Base-by-base conservation (phyloP, 768 basidiomycete species). In the Phlegmacium glaucopus region DNA sequence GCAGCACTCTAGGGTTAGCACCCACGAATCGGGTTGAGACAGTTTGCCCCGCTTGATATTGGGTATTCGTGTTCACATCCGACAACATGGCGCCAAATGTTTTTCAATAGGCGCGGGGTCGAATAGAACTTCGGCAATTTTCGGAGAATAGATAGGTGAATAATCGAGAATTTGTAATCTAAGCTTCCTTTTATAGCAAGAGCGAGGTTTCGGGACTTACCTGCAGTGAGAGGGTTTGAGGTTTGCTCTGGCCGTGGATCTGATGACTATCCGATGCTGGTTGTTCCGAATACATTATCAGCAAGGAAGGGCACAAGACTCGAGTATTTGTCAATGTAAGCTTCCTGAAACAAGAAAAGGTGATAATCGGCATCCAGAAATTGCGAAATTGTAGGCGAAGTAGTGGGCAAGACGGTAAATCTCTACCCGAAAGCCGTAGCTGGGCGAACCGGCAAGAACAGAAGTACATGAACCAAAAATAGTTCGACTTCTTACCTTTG, bases 401-500 rank as follows among this genome's bases (percentile, higher is more conserved):
- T n/a, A n/a, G n/a, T n/a, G n/a, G n/a, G n/a, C n/a, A n/a, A n/a
- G n/a, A n/a, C n/a, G n/a, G n/a, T n/a, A n/a, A n/a, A n/a, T n/a
- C n/a, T n/a, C n/a, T n/a, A n/a, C 50, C 47, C 45, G 44, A 17
- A 28, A 16, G 41, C 36, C 39, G 42, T 10, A 3, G 35, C 13
- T 13, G 22, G 36, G 22, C 30, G 41, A 43, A 32, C 48, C 48
- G 45, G 39, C 39, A 25, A 27, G 47, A 61, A 40, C 16, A 26
- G 44, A 37, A 17, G 39, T 15, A n/a, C 4, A 72, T 48, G 74
- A 80, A 32, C 89, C 88, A 63, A 80, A 90, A 38, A 90, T 72
- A 8, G 85, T 90, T 37, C 87, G 42, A 87, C 89, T 65, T 90
- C 89, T 54, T 89, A 89, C 42, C 89, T 75, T 63, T 90, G 89